A percentile compares a stretch with the other conserved stretches of the same genome.
These are phyloP conservation scores for Alternaria arborescens DNA, from an alignment of 2,329 filamentous ascomycete species.

Conservation along the genomic window DNA sequence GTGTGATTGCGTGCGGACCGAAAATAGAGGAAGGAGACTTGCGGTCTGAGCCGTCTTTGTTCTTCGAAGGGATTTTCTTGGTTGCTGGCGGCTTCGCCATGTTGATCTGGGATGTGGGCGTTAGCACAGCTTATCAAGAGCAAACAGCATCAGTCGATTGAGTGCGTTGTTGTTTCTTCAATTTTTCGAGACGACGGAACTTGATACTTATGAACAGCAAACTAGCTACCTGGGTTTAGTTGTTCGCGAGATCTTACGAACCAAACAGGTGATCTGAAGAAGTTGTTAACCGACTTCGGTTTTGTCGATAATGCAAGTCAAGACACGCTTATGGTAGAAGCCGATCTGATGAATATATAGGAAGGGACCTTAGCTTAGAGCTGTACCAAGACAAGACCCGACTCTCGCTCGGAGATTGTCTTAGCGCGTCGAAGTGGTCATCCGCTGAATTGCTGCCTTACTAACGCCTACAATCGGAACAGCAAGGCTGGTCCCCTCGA, in stretches of 20 bases:
- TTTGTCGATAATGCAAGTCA: too few species aligned
- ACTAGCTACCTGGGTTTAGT: accelerated
- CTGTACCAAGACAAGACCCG: not conserved
- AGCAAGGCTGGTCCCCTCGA: not conserved
- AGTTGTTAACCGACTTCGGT: not conserved
- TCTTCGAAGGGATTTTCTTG: not conserved
- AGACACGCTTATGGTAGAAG: too few species aligned
- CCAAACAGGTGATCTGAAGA: accelerated
- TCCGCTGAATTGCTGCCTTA: not conserved
- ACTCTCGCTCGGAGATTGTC: not conserved
- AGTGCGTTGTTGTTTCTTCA: not conserved
- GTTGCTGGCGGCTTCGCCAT: not conserved
- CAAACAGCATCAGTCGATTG: not conserved
- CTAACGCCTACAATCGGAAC: not conserved
- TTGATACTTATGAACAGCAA: not conserved
- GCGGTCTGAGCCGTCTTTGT: not conserved
- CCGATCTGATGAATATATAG: not conserved
- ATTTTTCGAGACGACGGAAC: too few species aligned
- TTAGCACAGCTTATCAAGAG: not conserved
- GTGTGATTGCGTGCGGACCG: not conserved
- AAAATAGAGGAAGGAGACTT: not conserved
- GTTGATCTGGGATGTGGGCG: not conserved
- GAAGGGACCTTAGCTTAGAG: not conserved
- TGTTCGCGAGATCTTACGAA: not conserved
- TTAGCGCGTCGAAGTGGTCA: not conserved